phyloP scores from a whole-genome alignment of 2,329 filamentous ascomycete genomes.

The Xylariales sp. region DNA sequence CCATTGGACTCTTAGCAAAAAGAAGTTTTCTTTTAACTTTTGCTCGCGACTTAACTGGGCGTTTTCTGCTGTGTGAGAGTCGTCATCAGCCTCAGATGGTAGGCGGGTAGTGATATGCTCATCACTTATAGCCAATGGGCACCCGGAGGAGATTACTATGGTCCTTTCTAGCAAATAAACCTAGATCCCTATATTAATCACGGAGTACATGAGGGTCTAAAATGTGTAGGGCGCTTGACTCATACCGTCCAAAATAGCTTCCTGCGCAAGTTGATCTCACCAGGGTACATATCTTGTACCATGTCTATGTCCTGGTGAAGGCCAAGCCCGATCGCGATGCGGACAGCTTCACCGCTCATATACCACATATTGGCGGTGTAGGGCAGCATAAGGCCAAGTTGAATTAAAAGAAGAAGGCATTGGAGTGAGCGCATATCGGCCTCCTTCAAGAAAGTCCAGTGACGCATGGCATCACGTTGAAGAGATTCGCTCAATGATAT shows the following conservation, averaged over 20 bases:
- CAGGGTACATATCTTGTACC: neutral
- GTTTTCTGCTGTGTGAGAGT: neutral
- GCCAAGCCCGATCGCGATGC: constrained; percentile 1
- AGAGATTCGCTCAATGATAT: constrained; percentile 2
- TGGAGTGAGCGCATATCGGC: neutral
- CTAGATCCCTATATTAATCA: no score
- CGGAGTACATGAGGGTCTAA: no score
- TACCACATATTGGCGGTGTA: constrained; percentile 4
- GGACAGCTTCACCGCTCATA: constrained; percentile 2
- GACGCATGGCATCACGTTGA: constrained; percentile 2
- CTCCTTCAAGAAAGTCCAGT: neutral
- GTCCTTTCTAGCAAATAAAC: constrained; percentile 1
- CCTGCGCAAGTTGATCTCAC: neutral
- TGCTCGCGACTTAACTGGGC: neutral
- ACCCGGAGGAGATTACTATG: constrained; percentile 1
- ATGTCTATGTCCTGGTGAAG: constrained; percentile 2
- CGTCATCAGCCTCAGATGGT: neutral
- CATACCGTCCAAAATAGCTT: constrained; percentile 4
- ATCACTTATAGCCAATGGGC: constrained; percentile 1
- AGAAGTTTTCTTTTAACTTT: neutral
- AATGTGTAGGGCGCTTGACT: no score
- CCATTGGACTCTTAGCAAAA: neutral
- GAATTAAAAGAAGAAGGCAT: constrained; percentile 2
- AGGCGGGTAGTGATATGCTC: constrained; percentile 1
- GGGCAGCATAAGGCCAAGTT: constrained; percentile 1